Conservation (phyloP, 2,329 filamentous ascomycete genomes). For the Diplodia corticola region DNA sequence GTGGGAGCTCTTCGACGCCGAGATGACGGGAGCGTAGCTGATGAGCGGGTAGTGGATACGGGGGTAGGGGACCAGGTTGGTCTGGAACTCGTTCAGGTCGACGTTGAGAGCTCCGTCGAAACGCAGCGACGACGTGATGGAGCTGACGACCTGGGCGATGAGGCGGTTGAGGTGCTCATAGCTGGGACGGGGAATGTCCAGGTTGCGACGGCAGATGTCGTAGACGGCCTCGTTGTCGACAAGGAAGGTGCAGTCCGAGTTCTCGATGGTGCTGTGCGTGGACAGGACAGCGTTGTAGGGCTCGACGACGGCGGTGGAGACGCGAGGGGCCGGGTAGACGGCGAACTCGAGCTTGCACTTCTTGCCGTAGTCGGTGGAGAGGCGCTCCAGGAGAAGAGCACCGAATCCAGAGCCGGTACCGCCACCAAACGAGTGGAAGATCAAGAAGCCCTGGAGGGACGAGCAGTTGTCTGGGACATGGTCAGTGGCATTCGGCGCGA, state of each 20-base stretch:
- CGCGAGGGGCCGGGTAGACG: conserved; percentile 96
- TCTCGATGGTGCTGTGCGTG: conserved; percentile 97
- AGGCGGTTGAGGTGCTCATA: conserved; percentile 99
- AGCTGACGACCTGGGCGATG: conserved; percentile 98
- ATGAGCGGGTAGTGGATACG: conserved; percentile 99
- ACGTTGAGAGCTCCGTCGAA: conserved; percentile 99
- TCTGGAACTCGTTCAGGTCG: conserved; percentile 99
- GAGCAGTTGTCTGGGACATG: conserved; percentile 74
- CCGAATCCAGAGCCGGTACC: conserved; percentile 98
- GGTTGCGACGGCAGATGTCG: conserved; percentile 97
- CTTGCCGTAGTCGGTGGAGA: conserved; percentile 99
- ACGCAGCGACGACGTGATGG: conserved; percentile 95
- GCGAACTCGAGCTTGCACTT: conserved; percentile 99
- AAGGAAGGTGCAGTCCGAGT: conserved; percentile 99
- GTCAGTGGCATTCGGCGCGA: background rate
- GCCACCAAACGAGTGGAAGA: conserved; percentile 99
- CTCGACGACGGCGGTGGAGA: conserved; percentile 96
- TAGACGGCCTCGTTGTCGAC: conserved; percentile 99
- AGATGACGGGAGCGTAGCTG: conserved; percentile 92
- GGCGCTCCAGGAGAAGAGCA: conserved; percentile 96
- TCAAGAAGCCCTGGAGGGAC: conserved; percentile 97
- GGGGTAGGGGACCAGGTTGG: conserved; percentile 97
- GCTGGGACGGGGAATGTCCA: conserved; percentile 95
- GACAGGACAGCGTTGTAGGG: conserved; percentile 99
- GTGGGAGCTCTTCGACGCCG: conserved; percentile 91